phyloP scores from a whole-genome alignment of 495 filamentous ascomycete genomes.

The Penicillium taxi region DNA sequence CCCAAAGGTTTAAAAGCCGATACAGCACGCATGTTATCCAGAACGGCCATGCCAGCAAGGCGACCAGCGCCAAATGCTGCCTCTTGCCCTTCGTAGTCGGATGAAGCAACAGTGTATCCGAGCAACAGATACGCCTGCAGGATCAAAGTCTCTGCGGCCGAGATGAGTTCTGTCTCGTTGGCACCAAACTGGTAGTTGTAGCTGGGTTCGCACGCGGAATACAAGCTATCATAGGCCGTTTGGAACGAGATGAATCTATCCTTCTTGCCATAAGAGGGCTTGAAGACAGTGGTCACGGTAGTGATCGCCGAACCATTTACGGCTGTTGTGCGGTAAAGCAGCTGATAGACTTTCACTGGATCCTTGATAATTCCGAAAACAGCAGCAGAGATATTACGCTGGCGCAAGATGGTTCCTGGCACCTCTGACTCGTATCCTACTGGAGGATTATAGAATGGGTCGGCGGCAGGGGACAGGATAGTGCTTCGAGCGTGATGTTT shows the following conservation, averaged over 20 bases:
- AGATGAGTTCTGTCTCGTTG: slow-evolving; percentile 21
- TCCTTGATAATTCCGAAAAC: slow-evolving; percentile 27
- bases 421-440: slow-evolving; percentile 18
- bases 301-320: slow-evolving; percentile 29
- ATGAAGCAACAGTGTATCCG: slow-evolving; percentile 27
- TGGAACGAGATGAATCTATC: slow-evolving; percentile 30
- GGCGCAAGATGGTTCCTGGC: slow-evolving; percentile 24
- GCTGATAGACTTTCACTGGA: slow-evolving; percentile 21
- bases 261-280: slow-evolving; percentile 17
- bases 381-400: slow-evolving; percentile 16
- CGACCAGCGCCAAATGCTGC: slow-evolving; percentile 24
- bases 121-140: slow-evolving; percentile 21
- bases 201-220: slow-evolving; percentile 25
- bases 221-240: slow-evolving; percentile 29
- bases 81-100: slow-evolving; percentile 31
- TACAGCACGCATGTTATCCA: slow-evolving; percentile 31
- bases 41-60: slow-evolving; percentile 26
- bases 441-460: slow-evolving; percentile 30
- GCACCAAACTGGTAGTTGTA: slow-evolving; percentile 25
- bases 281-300: slow-evolving; percentile 31
- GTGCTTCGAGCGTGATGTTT: slow-evolving; percentile 2
- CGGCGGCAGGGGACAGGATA: slow-evolving; percentile 13
- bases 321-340: slow-evolving; percentile 24
- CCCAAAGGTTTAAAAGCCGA: slow-evolving; percentile 18
- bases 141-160: slow-evolving; percentile 22